These are phyloP conservation scores for Tilletia caries DNA, from an alignment of 1,284 basidiomycete species.

Conservation along the genomic window DNA sequence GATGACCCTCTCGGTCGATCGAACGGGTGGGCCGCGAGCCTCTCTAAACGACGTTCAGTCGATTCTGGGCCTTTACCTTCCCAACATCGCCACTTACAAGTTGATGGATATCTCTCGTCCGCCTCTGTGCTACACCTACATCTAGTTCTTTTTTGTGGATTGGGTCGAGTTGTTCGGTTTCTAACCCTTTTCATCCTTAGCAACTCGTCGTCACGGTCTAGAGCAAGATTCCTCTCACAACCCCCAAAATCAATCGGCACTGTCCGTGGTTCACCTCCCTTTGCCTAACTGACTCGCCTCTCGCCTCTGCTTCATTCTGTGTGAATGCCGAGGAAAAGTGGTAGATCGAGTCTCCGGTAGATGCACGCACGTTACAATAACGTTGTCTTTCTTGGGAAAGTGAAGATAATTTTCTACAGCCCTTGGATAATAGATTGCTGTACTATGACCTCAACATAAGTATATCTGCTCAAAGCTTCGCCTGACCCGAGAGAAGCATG, in stretches of 20 bases:
- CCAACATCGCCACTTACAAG: constrained; percentile 5
- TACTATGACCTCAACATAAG: no score
- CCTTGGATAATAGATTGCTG: no score
- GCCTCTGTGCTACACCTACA: background rate
- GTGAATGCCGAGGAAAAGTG: no score
- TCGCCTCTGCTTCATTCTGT: background rate
- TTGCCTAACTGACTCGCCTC: background rate
- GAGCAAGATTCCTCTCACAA: background rate
- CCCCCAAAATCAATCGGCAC: background rate
- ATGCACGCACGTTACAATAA: no score
- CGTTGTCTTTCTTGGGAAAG: no score
- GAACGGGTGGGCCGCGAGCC: background rate
- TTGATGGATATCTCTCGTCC: background rate
- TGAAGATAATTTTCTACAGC: no score
- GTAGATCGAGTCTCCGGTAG: no score
- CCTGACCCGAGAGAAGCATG: no score
- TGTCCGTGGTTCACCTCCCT: background rate
- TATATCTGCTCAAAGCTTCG: no score
- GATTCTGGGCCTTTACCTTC: background rate
- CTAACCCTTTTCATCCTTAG: background rate
- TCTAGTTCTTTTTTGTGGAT: background rate
- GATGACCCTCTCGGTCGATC: background rate
- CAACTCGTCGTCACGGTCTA: background rate
- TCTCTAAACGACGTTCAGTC: background rate
- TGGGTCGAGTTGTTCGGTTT: background rate